Evolutionary conservation across 164 flowering plant species (phyloP).

Genomic region (Kingdonia uniflora): DNA sequence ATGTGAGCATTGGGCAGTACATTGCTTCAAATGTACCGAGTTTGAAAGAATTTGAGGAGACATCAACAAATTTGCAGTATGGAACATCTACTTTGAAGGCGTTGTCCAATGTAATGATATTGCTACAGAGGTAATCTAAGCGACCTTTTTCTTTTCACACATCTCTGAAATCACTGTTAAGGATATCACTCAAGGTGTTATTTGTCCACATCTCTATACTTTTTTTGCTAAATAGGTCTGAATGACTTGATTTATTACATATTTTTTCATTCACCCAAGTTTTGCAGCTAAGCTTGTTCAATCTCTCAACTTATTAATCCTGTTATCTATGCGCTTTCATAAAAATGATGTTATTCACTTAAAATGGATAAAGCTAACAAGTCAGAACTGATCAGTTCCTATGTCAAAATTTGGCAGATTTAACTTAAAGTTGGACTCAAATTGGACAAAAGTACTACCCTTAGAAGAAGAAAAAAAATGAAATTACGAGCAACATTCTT

Average conservation of each 20-base stretch:
- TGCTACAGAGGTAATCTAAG: slow-evolving; percentile 56
- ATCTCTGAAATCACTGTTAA: neutral
- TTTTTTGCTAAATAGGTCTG: too few relatives aligned
- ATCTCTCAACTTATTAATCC: neutral
- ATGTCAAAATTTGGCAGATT: too few relatives aligned
- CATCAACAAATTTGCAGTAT: slow-evolving; percentile 32
- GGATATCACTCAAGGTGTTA: too few relatives aligned
- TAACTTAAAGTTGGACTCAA: too few relatives aligned
- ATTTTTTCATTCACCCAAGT: neutral
- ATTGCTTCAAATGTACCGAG: slow-evolving; percentile 73
- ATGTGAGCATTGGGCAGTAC: slow-evolving; percentile 57
- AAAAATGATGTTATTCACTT: too few relatives aligned
- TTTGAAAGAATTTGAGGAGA: slow-evolving; percentile 50
- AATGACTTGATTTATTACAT: neutral
- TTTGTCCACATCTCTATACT: neutral
- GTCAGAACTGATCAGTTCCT: too few relatives aligned
- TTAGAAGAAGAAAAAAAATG: too few relatives aligned
- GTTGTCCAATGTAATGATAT: slow-evolving; percentile 66
- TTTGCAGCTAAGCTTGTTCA: neutral
- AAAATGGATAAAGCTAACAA: too few relatives aligned
- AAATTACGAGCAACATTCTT: too few relatives aligned
- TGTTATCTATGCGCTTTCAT: too few relatives aligned
- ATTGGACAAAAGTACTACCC: too few relatives aligned
- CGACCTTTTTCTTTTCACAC: neutral
- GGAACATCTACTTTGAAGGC: slow-evolving; percentile 63